Base-by-base conservation (phyloP, 2,329 filamentous ascomycete species). In the Microdochium nivale region DNA sequence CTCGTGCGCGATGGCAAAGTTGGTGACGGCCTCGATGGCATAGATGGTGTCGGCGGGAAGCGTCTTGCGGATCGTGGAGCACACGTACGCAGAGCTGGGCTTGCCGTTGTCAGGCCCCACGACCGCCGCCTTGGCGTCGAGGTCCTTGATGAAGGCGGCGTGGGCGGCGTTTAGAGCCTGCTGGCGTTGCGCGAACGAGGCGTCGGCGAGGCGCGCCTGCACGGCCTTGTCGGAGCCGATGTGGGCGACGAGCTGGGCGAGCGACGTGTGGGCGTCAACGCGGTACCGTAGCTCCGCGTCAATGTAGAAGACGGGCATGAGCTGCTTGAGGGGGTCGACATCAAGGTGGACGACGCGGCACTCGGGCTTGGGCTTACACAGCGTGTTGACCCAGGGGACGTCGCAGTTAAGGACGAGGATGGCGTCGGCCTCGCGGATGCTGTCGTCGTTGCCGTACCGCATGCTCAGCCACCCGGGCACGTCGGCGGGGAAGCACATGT, bases 361-460 rank as follows among this genome's bases (percentile, higher is more conserved):
- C 21, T 78, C 77, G 16, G 75, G 72, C 2, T 70, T 65, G 1
- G 83, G 83, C 56, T 73, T 74, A 66, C 79, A 83, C 16, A 83
- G 81, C 0, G 89, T 94, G n/a, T 86, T 84, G 51, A 96, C 90
- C 90, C 90, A 96, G 0, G 91, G 91, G 0, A 96, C 90, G 62
- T 96, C 91, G 56, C 90, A 95, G 67, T 96, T 87, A 24, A 95
- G 64, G 2, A 96, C 85, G 1, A 96, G 58, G 53, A 96, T 95
- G 11, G 90, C 80, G 65, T 96, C 92, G 0, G 91, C 89, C 0
- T 81, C 81, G 53, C 76, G 79, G 63, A 96, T 88, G 43, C 77
- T 75, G 2, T 88, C 81, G 49, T 95, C 87, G 2, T 80, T 76
- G 2, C 89, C 89, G 59, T 84, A 95, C 44, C 83, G 78, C 49